Conservation (phyloP, 805 yeast species). For the Hagleromyces aurorensis region DNA sequence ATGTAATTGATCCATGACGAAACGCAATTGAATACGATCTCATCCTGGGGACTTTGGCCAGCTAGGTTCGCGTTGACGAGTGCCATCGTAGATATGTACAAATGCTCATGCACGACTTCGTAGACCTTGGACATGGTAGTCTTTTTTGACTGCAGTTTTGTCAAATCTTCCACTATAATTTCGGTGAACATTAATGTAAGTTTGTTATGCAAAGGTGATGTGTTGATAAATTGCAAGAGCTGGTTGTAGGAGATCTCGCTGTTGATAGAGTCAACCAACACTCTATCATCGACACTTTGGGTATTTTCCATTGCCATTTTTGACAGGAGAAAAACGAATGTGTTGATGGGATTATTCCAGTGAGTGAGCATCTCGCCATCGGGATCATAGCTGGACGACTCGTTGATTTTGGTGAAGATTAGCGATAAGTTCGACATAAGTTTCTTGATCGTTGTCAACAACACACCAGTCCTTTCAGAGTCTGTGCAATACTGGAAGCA, state of each 20-base stretch:
- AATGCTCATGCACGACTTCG: conserved; percentile 26
- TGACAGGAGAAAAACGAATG: conserved; percentile 19
- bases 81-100: conserved; percentile 29
- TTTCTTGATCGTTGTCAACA: conserved; percentile 23
- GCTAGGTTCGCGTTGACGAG: conserved; percentile 23
- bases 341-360: conserved; percentile 31
- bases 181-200: conserved; percentile 24
- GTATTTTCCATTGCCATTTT: conserved; percentile 6
- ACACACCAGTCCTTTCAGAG: conserved; percentile 9
- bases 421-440: conserved; percentile 31
- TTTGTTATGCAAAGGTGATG: conserved; percentile 18
- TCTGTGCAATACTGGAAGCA: conserved; percentile 13
- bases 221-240: conserved; percentile 17
- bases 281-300: conserved; percentile 13
- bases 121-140: conserved; percentile 23
- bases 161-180: conserved; percentile 30
- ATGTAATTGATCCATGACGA: conserved; percentile 28
- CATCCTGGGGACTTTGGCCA: conserved; percentile 2
- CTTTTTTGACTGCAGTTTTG: conserved; percentile 24
- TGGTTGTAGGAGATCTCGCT: conserved; percentile 17
- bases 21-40: conserved; percentile 20
- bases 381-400: conserved; percentile 6
- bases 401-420: conserved; percentile 25
- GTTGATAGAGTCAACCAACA: conserved; percentile 13
- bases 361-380: conserved; percentile 6